phyloP scores from a whole-genome alignment of 2,329 filamentous ascomycete genomes.

The Blastomyces percursus region DNA sequence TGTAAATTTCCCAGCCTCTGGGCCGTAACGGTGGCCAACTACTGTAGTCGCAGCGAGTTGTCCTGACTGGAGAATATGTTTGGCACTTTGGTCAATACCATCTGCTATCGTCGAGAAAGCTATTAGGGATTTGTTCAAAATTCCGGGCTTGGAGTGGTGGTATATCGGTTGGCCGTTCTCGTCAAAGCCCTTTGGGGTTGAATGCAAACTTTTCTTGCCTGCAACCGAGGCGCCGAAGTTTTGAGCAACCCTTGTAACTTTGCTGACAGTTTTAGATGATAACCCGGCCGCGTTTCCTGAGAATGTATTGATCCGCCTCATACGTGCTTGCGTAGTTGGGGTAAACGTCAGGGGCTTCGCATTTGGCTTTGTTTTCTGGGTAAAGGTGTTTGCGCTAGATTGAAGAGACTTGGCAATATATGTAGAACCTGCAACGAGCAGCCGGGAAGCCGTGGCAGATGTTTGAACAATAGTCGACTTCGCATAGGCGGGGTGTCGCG shows the following conservation, averaged over 20 bases:
- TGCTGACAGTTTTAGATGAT: constrained; percentile 75
- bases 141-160: constrained; percentile 67
- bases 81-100: constrained; percentile 78
- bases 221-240: constrained; percentile 71
- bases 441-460: constrained; percentile 74
- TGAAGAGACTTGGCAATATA: constrained; percentile 69
- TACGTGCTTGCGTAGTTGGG: constrained; percentile 69
- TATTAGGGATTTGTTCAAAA: constrained; percentile 93
- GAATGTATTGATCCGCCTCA: constrained; percentile 82
- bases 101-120: constrained; percentile 92
- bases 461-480: constrained; percentile 77
- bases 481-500: constrained; percentile 82
- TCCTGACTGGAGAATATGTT: constrained; percentile 61
- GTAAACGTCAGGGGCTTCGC: constrained; percentile 78
- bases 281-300: constrained; percentile 68
- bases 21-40: constrained; percentile 79
- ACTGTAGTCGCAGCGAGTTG: constrained; percentile 73
- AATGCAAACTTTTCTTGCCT: constrained; percentile 44
- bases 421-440: constrained; percentile 80
- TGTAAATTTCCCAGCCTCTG: constrained; percentile 71
- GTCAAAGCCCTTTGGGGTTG: constrained; percentile 51
- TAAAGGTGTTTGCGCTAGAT: constrained; percentile 67
- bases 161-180: constrained; percentile 54
- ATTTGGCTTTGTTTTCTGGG: constrained; percentile 65
- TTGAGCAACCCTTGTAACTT: constrained; percentile 73